These are phyloP conservation scores for Metarhizium humberi DNA, from an alignment of 2,329 filamentous ascomycete genomes.

Conservation along the genomic window DNA sequence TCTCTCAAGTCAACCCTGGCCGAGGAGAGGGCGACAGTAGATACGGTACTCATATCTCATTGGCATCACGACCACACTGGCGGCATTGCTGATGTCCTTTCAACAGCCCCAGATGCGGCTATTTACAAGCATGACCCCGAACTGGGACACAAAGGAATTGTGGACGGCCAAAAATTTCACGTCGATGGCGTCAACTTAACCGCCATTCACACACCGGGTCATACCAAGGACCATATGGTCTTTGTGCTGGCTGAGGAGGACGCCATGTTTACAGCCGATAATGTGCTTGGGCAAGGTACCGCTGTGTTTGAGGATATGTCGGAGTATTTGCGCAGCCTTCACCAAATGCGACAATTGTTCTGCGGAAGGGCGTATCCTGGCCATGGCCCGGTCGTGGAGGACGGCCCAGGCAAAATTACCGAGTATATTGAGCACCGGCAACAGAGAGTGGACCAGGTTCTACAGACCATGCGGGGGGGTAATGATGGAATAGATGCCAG, in stretches of 20 bases:
- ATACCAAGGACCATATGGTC: constrained; percentile 74
- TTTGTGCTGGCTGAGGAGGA: constrained; percentile 71
- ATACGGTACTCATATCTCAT: constrained; percentile 72
- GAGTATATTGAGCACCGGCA: constrained; percentile 81
- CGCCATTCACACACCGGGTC: constrained; percentile 55
- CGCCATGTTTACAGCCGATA: constrained; percentile 83
- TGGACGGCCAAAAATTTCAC: constrained; percentile 43
- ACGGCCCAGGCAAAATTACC: constrained; percentile 60
- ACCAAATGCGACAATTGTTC: constrained; percentile 58
- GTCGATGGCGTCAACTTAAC: constrained; percentile 56
- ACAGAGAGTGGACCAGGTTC: constrained; percentile 69
- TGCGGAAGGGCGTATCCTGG: constrained; percentile 71
- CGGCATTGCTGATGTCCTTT: constrained; percentile 62
- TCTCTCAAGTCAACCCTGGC: constrained; percentile 55
- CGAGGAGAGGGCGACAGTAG: constrained; percentile 58
- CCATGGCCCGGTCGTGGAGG: constrained; percentile 70
- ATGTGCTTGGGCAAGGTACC: constrained; percentile 79
- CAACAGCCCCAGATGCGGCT: constrained; percentile 50
- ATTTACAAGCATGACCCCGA: constrained; percentile 59
- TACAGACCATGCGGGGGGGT: constrained; percentile 49
- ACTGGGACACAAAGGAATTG: constrained; percentile 33
- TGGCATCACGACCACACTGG: constrained; percentile 85
- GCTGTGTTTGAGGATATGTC: constrained; percentile 73
- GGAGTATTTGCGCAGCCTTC: constrained; percentile 59
- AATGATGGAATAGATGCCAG: constrained; percentile 17